A percentile compares a stretch with the other conserved stretches of the same genome.
These are phyloP conservation scores for Tetrahymena elliotti DNA, from an alignment of 73 alveolate genomes.

Conservation along the genomic window DNA sequence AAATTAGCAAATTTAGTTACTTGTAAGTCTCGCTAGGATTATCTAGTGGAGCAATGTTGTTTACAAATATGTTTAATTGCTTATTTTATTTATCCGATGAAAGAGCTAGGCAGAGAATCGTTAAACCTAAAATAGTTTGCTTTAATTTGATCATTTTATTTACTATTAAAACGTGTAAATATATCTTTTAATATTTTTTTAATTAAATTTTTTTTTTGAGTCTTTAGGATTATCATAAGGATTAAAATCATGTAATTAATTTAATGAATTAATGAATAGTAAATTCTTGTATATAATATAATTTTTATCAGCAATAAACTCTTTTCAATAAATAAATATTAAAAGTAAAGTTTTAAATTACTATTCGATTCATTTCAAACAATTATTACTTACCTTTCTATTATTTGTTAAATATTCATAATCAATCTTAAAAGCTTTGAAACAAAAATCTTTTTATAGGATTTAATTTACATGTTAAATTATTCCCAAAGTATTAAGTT, in stretches of 20 bases:
- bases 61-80: neutral
- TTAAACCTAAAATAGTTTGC: neutral
- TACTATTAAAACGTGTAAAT: neutral
- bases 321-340: too few species aligned
- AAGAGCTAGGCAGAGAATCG: neutral
- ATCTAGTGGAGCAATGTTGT: conserved; percentile 20
- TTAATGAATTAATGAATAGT: too few species aligned
- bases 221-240: neutral
- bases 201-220: neutral
- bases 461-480: too few species aligned
- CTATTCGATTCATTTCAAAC: too few species aligned
- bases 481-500: too few species aligned
- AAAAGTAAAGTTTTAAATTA: neutral
- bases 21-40: conserved; percentile 24
- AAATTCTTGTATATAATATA: neutral
- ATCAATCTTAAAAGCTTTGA: too few species aligned
- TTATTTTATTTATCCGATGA: neutral
- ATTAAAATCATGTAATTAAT: too few species aligned
- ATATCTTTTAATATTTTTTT: neutral
- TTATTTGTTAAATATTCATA: too few species aligned
- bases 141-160: neutral
- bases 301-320: neutral
- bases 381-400: too few species aligned
- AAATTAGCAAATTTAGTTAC: neutral
- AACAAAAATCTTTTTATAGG: neutral